Percentiles rank a stretch among this genome's conserved stretches.
These are phyloP conservation scores for Geranium rotundifolium DNA, from an alignment of 345 rosid species.

Conservation along the genomic window DNA sequence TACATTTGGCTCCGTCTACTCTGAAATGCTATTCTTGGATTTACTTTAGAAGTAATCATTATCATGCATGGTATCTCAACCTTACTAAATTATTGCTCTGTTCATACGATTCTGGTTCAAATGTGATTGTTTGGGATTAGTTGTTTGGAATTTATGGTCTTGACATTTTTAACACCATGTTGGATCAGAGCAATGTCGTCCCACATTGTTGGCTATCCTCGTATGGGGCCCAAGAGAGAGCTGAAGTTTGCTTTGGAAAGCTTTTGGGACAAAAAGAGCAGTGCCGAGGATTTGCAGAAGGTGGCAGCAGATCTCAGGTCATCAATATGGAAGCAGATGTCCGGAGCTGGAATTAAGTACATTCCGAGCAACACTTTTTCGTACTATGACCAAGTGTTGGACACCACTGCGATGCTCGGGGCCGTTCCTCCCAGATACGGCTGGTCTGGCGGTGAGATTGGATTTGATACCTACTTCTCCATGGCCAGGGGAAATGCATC, in stretches of 20 bases:
- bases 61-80: too few species aligned
- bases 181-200: constrained; percentile 55
- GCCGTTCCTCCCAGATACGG: constrained; percentile 89
- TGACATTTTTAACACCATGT: constrained; percentile 2
- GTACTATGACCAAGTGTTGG: constrained; percentile 80
- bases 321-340: constrained; percentile 92
- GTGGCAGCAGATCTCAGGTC: constrained; percentile 81
- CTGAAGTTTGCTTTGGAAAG: constrained; percentile 95
- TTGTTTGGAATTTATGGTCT: too few species aligned
- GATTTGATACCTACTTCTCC: constrained; percentile 70
- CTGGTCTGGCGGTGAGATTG: constrained; percentile 82
- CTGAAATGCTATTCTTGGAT: too few species aligned
- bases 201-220: constrained; percentile 97
- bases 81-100: too few species aligned
- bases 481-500: constrained; percentile 99
- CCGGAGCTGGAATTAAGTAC: constrained; percentile 69
- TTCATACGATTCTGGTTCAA: too few species aligned
- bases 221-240: constrained; percentile 99
- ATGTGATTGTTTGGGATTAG: too few species aligned
- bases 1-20: too few species aligned
- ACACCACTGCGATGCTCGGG: constrained; percentile 88
- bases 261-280: constrained; percentile 96
- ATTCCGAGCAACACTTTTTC: constrained; percentile 98
- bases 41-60: too few species aligned
- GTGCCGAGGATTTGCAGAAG: constrained; percentile 72